These are phyloP conservation scores for Postia placenta DNA, from an alignment of 768 basidiomycete species.

Conservation along the genomic window DNA sequence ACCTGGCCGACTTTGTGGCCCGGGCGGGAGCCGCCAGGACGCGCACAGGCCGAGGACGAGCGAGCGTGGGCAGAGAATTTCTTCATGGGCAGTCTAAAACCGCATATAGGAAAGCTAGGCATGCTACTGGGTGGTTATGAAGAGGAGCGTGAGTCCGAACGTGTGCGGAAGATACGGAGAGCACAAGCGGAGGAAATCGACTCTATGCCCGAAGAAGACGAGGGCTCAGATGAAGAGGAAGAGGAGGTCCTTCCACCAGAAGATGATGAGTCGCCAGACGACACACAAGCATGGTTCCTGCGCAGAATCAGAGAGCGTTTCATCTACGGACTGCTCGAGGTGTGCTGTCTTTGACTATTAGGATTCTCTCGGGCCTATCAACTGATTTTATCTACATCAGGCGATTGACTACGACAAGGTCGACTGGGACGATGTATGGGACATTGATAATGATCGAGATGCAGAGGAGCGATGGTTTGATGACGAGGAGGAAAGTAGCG, in stretches of 20 bases:
- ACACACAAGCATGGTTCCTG: conserved; percentile 47
- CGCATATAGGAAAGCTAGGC: conserved; percentile 68
- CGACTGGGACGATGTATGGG: conserved; percentile 73
- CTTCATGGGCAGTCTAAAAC: conserved; percentile 45
- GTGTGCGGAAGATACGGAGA: conserved; percentile 42
- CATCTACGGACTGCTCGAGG: conserved; percentile 73
- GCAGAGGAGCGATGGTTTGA: conserved; percentile 73
- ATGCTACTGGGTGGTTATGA: conserved; percentile 64
- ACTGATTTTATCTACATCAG: conserved; percentile 29
- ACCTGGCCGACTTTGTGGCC: conserved; percentile 69
- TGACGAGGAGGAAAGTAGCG: conserved; percentile 41
- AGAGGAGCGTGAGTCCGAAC: conserved; percentile 70
- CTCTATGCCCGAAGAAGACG: conserved; percentile 60
- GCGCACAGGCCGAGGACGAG: conserved; percentile 59
- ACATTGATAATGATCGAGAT: conserved; percentile 51
- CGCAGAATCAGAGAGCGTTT: conserved; percentile 60
- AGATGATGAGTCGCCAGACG: conserved; percentile 34
- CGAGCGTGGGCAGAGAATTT: conserved; percentile 56
- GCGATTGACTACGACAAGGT: conserved; percentile 62
- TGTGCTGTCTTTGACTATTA: conserved; percentile 27
- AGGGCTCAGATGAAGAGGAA: conserved; percentile 51
- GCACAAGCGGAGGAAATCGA: conserved; percentile 34
- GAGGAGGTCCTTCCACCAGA: conserved; percentile 50
- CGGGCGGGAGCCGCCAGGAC: conserved; percentile 42
- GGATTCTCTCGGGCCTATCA: neutral